Conservation (phyloP, 176 grass and related monocot genomes). For the Avena eriantha region DNA sequence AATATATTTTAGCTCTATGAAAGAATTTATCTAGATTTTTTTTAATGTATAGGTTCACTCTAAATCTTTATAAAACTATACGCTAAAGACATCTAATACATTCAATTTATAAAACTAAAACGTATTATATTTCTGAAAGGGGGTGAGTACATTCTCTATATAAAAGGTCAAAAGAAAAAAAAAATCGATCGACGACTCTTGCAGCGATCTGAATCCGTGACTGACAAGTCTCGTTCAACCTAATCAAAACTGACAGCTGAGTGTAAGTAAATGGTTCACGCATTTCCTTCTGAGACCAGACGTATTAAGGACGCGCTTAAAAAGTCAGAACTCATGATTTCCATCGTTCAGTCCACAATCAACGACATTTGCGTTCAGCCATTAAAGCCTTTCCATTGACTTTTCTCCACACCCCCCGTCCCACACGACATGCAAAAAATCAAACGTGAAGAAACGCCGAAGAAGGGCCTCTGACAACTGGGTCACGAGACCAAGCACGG, state of each 20-base stretch:
- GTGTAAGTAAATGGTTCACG: neutral
- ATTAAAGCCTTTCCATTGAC: constrained; percentile 1
- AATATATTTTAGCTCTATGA: too few relatives aligned
- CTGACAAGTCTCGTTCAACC: neutral
- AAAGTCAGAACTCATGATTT: constrained; percentile 42
- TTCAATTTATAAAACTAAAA: too few relatives aligned
- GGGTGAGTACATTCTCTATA: too few relatives aligned
- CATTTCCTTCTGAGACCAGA: constrained; percentile 7
- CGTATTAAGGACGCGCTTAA: neutral
- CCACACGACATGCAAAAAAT: neutral
- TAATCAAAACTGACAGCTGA: neutral
- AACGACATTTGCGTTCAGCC: neutral
- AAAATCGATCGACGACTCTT: neutral
- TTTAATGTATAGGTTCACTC: too few relatives aligned
- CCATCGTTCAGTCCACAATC: neutral
- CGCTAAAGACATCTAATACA: too few relatives aligned
- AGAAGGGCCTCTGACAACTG: neutral
- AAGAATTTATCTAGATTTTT: too few relatives aligned
- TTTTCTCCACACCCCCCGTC: neutral
- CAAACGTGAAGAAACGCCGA: neutral
- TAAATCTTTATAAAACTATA: too few relatives aligned
- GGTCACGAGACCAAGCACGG: neutral
- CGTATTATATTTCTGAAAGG: too few relatives aligned
- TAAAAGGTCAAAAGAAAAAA: neutral
- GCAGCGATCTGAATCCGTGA: constrained; percentile 11